A percentile compares a stretch with the other conserved stretches of the same genome.
These are phyloP conservation scores for Rhazya stricta DNA, from an alignment of 257 asterid species.

Conservation along the genomic window DNA sequence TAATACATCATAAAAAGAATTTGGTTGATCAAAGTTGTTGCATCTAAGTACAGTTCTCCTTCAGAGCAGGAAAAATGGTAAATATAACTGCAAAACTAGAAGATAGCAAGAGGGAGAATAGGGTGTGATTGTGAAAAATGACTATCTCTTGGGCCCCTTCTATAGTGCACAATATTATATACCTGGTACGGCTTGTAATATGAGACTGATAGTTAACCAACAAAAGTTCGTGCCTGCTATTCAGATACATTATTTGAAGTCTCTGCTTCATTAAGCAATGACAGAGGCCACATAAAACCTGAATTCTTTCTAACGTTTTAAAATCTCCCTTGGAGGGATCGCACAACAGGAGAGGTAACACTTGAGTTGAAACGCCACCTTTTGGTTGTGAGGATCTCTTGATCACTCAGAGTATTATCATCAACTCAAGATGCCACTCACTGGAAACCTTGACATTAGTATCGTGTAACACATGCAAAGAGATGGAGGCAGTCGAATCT, in stretches of 20 bases:
- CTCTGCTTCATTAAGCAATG: background rate
- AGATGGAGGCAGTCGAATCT: background rate
- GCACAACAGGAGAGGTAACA: background rate
- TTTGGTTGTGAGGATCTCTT: background rate
- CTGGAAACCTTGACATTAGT: background rate
- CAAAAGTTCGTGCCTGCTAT: background rate
- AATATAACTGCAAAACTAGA: background rate
- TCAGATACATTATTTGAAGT: background rate
- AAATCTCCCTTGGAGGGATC: background rate
- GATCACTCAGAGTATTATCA: background rate
- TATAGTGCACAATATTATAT: background rate
- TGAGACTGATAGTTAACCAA: background rate
- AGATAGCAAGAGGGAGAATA: background rate
- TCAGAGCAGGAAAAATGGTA: background rate
- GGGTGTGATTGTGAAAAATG: background rate
- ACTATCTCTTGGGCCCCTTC: background rate
- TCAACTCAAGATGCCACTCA: background rate
- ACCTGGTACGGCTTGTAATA: background rate
- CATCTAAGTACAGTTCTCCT: background rate
- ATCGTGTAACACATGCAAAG: background rate
- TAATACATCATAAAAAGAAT: background rate
- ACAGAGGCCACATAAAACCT: background rate
- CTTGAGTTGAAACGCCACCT: background rate
- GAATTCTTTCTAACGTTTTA: background rate
- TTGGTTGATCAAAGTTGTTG: background rate